Conservation (phyloP, 108 stramenopile genomes). For the Cyclotella sp. region DNA sequence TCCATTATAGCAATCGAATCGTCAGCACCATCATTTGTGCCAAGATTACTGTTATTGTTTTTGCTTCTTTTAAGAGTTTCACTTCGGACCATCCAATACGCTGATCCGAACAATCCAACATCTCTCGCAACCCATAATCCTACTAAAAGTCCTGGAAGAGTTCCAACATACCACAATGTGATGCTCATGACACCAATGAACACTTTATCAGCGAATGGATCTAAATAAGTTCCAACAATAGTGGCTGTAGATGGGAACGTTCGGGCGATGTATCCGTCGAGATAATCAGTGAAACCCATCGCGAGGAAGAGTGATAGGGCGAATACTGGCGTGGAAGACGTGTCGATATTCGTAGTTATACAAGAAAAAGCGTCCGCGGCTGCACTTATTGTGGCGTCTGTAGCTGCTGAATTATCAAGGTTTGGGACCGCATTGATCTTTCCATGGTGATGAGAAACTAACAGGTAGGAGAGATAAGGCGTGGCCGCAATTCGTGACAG, state of each 20-base stretch:
- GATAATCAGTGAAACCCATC: constrained; percentile 70
- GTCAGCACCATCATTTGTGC: constrained; percentile 1
- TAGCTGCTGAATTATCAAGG: constrained; percentile 7
- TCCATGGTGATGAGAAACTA: constrained; percentile 63
- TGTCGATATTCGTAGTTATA: constrained; percentile 25
- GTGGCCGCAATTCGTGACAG: constrained; percentile 73
- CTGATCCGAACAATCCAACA: constrained; percentile 49
- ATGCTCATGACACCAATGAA: constrained; percentile 53
- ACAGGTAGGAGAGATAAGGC: constrained; percentile 74
- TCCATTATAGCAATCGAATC: constrained; percentile 56
- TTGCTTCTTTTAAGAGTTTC: constrained; percentile 34
- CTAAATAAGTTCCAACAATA: constrained; percentile 83
- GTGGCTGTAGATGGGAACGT: constrained; percentile 60
- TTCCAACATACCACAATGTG: constrained; percentile 67
- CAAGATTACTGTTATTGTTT: constrained; percentile 15
- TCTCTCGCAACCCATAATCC: constrained; percentile 74
- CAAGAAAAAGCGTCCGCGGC: constrained; percentile 10
- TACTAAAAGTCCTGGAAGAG: constrained; percentile 69
- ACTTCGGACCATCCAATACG: constrained; percentile 42
- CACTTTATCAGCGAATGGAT: constrained; percentile 88
- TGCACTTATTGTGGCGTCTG: constrained; percentile 8
- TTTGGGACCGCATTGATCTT: constrained; percentile 46
- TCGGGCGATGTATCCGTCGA: constrained; percentile 90
- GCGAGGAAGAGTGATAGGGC: constrained; percentile 49
- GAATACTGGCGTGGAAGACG: constrained; percentile 25